Evolutionary conservation across 2,329 filamentous ascomycete genomes (phyloP), one percentile per base, ranked within the genome.

Genomic region (Verticillium longisporum): DNA sequence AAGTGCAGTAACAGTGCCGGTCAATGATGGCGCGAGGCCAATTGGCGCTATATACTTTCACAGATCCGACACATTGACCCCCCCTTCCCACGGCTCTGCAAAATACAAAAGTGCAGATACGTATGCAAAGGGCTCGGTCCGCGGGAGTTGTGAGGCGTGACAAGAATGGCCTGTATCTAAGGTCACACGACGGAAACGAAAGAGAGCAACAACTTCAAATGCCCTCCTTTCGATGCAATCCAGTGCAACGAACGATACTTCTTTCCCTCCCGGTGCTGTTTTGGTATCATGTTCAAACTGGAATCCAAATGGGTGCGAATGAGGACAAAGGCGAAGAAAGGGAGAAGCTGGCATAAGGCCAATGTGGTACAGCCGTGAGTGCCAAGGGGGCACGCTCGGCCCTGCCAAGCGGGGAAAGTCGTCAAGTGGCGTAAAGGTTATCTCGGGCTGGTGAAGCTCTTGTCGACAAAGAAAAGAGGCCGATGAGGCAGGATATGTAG

Each of bases 251-350:
- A 45, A 45, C 21, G 18, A 57, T 13, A 38, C n/a, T 18, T 31
- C 26, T 45, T 36, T 11, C 34, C 56, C 38, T 18, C 37, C 34
- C 55, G 33, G 11, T 41, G 56, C n/a, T 57, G 45, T 58, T 58
- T 61, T 65, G 63, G 63, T 65, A 65, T 65, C 63, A 64, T 65
- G 64, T 65, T 61, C 63, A 58, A 60, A 63, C 62, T 60, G 62
- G 61, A 62, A 60, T 45, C 60, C 64, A 62, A 57, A 60, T 53
- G 57, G 58, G 62, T 57, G 55, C 60, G 33, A 37, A 18, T n/a
- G 31, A 58, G 41, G 41, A 56, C 18, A 57, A 34, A 36, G 31
- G 13, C 38, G 56, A 37, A 34, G 7, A 53, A 57, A 58, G 38
- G 57, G 33, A 55, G 58, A 50, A 57, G 31, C 36, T 55, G 45